Conservation (phyloP, 129 eudicot species). For the Sambucus nigra region DNA sequence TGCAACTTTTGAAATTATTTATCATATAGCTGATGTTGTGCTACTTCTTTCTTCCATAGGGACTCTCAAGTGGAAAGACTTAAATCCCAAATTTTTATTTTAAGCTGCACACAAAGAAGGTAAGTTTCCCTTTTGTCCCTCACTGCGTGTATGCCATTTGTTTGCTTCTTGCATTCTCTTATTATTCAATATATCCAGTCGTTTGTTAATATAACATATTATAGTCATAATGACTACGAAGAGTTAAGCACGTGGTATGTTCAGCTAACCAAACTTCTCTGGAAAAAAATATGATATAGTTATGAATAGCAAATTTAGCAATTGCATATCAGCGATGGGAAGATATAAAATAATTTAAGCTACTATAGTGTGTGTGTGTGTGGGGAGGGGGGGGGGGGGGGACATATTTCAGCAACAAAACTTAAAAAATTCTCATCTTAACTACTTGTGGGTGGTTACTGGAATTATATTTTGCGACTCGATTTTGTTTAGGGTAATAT, state of each 20-base stretch:
- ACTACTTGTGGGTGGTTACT: too few relatives aligned
- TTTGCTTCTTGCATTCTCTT: too few relatives aligned
- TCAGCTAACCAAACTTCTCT: not conserved
- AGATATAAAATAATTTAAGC: not conserved
- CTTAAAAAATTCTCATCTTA: too few relatives aligned
- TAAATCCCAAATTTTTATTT: constrained; percentile 59
- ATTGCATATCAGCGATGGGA: not conserved
- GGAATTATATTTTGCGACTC: too few relatives aligned
- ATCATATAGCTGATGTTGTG: not conserved
- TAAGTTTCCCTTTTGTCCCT: constrained; percentile 7
- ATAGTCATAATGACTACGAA: not conserved
- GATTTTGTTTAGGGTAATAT: too few relatives aligned
- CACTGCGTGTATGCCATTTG: not conserved
- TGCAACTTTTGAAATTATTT: not conserved
- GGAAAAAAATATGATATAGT: too few relatives aligned
- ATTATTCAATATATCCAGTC: too few relatives aligned
- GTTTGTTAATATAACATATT: not conserved
- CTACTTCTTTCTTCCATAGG: constrained; percentile 24
- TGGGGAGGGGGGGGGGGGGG: too few relatives aligned
- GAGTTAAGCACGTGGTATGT: not conserved
- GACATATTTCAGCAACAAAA: too few relatives aligned
- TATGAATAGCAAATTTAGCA: not conserved
- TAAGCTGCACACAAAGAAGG: constrained; percentile 81
- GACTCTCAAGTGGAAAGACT: constrained; percentile 66
- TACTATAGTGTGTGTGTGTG: too few relatives aligned